These are phyloP conservation scores for Oenanthe sinensis DNA, from an alignment of 129 eudicot species.

Conservation along the genomic window DNA sequence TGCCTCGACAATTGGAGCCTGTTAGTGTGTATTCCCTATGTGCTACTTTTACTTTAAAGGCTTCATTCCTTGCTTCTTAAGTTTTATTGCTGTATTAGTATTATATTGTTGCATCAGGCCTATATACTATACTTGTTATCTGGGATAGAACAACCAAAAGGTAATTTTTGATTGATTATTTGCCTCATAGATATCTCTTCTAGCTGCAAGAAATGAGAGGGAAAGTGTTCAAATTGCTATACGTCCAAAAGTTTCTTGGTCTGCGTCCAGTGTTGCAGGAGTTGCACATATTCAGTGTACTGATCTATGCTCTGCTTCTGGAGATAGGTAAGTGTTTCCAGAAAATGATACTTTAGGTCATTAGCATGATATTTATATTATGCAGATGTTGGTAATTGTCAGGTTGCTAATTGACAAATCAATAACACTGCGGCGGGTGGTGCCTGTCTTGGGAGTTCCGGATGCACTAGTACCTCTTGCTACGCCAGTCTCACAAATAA, in stretches of 20 bases:
- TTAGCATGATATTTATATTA: slow-evolving; percentile 1
- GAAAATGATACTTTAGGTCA: slow-evolving; percentile 1
- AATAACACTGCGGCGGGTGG: slow-evolving; percentile 70
- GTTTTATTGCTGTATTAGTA: background rate
- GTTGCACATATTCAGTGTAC: slow-evolving; percentile 72
- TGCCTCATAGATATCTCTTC: slow-evolving; percentile 63
- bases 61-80: background rate
- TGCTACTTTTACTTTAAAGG: background rate
- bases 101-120: background rate
- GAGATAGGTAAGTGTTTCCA: slow-evolving; percentile 61
- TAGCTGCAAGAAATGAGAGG: slow-evolving; percentile 98
- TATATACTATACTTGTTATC: background rate
- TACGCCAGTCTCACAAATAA: slow-evolving; percentile 62
- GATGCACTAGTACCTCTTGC: slow-evolving; percentile 98
- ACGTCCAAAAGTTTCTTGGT: slow-evolving; percentile 98
- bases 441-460: slow-evolving; percentile 90
- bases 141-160: background rate
- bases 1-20: slow-evolving; percentile 72
- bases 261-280: slow-evolving; percentile 65
- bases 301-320: slow-evolving; percentile 72
- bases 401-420: slow-evolving; percentile 70
- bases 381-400: slow-evolving; percentile 20
- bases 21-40: slow-evolving; percentile 35
- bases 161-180: slow-evolving; percentile 8
- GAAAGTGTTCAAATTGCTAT: slow-evolving; percentile 92